These are phyloP conservation scores for Neocatenulostroma microsporum DNA, from an alignment of 2,329 filamentous ascomycete species.

Conservation along the genomic window DNA sequence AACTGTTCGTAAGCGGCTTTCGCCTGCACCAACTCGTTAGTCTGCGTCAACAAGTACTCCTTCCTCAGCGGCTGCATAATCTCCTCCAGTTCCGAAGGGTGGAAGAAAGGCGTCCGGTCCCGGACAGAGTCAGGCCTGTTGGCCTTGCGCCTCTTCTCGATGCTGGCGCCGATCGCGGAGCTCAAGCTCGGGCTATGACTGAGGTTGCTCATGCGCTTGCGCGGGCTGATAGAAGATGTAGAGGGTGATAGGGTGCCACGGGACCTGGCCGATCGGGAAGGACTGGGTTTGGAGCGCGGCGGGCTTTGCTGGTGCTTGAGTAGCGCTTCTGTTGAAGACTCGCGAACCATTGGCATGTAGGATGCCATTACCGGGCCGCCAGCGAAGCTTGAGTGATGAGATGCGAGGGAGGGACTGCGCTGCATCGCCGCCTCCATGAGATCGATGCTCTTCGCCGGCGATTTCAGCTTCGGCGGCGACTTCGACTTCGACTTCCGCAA, in stretches of 20 bases:
- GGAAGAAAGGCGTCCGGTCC: conserved; percentile 25
- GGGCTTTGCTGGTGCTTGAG: too few relatives aligned
- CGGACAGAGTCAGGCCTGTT: background rate
- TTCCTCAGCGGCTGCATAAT: conserved; percentile 25
- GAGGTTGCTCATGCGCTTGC: background rate
- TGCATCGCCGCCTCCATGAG: background rate
- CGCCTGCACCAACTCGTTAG: conserved; percentile 41
- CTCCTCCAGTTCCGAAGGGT: conserved; percentile 27
- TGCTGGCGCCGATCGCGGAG: background rate
- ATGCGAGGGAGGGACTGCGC: background rate
- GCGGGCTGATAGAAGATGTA: too few relatives aligned
- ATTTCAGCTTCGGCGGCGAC: too few relatives aligned
- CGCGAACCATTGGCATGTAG: conserved; percentile 11
- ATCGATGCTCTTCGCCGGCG: background rate
- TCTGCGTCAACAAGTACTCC: conserved; percentile 21
- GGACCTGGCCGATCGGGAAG: too few relatives aligned
- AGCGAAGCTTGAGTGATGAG: background rate
- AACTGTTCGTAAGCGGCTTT: conserved; percentile 90
- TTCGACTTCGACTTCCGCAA: too few relatives aligned
- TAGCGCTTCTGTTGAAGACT: conserved; percentile 12
- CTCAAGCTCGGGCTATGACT: background rate
- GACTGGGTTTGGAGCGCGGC: too few relatives aligned
- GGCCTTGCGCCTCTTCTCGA: background rate
- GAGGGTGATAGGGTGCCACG: too few relatives aligned
- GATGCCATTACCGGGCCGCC: background rate